Conservation (phyloP, 202 grass and related monocot species). For the Setaria viridis region DNA sequence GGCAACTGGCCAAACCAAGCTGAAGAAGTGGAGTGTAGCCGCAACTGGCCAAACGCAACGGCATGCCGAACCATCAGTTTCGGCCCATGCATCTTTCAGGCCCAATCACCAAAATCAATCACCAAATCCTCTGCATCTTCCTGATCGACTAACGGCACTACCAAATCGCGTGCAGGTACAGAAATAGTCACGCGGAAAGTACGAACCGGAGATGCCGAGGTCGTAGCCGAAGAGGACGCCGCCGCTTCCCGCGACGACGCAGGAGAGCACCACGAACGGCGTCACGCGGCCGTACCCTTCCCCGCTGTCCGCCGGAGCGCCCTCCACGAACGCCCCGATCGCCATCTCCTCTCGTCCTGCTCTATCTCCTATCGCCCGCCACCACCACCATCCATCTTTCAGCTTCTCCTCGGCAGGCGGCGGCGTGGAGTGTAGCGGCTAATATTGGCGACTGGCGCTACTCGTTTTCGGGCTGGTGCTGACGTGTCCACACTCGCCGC, state of each 20-base stretch:
- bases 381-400: background rate
- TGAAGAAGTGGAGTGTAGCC: background rate
- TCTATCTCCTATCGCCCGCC: background rate
- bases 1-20: background rate
- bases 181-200: background rate
- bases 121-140: background rate
- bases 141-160: background rate
- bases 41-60: background rate
- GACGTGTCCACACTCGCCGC: too few relatives aligned
- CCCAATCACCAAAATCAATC: background rate
- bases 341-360: slow-evolving; percentile 21
- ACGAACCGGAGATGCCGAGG: slow-evolving; percentile 82
- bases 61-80: background rate
- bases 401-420: background rate
- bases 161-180: background rate
- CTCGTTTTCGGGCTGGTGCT: too few relatives aligned
- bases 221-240: slow-evolving; percentile 98
- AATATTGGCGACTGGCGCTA: too few relatives aligned
- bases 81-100: background rate
- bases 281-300: slow-evolving; percentile 73
- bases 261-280: slow-evolving; percentile 75
- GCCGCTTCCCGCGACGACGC: slow-evolving; percentile 84
- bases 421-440: background rate
- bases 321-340: slow-evolving; percentile 29
- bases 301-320: background rate